Conservation (phyloP, 148 eudicot species). For the Rhododendron vialii region DNA sequence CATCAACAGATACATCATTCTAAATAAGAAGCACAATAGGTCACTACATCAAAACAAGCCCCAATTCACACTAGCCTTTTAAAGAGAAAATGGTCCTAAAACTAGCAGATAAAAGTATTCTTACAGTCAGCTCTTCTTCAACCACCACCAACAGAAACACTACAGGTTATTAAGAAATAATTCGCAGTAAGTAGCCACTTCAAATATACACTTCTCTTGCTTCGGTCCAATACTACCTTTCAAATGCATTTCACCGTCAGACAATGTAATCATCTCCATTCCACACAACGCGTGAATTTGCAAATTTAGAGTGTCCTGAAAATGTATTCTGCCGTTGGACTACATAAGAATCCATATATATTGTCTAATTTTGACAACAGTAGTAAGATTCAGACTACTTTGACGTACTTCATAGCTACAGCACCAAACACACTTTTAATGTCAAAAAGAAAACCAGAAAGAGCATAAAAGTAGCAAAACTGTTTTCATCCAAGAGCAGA, state of each 20-base stretch:
- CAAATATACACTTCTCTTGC: too few relatives aligned
- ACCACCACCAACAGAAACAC: not conserved
- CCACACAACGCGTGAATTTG: not conserved
- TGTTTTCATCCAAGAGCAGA: slow-evolving; percentile 2
- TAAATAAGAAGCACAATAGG: not conserved
- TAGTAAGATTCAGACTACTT: not conserved
- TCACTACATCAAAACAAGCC: not conserved
- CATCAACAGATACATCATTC: not conserved
- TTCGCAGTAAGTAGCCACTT: not conserved
- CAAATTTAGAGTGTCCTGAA: not conserved
- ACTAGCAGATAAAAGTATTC: not conserved
- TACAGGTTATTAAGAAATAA: not conserved
- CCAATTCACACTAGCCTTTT: not conserved
- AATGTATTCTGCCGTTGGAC: not conserved
- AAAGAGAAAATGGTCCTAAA: not conserved
- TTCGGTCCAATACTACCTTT: not conserved
- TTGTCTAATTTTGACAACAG: not conserved
- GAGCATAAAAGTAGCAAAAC: not conserved
- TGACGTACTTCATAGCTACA: not conserved
- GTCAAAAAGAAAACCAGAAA: not conserved
- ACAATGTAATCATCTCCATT: not conserved
- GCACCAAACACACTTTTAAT: not conserved
- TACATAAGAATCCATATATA: not conserved
- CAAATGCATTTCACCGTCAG: not conserved
- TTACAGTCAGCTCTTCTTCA: not conserved